Percentiles rank a stretch among this genome's conserved stretches.
Evolutionary conservation across 1,139 yeast species (phyloP).

Genomic region (Lodderomyces orthopsilosis): DNA sequence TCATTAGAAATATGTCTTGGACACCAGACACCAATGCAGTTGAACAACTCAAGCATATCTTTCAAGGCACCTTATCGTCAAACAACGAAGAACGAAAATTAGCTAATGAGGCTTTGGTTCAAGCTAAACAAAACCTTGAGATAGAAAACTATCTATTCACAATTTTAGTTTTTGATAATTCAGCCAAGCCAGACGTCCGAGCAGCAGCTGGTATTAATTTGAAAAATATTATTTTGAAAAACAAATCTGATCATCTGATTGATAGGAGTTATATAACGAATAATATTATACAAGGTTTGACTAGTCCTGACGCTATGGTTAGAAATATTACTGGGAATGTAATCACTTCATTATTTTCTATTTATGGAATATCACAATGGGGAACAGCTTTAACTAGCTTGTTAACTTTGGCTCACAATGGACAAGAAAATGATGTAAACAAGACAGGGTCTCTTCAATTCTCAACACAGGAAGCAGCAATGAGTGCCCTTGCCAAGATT

Average conservation of each 20-base stretch:
- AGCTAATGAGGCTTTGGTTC: conserved; percentile 62
- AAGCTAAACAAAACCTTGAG: conserved; percentile 69
- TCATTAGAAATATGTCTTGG: conserved; percentile 48
- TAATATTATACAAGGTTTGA: conserved; percentile 67
- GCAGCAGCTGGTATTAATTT: conserved; percentile 88
- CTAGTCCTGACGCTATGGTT: conserved; percentile 57
- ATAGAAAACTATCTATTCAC: conserved; percentile 75
- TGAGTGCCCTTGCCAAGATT: conserved; percentile 78
- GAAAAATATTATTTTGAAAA: conserved; percentile 63
- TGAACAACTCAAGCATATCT: conserved; percentile 59
- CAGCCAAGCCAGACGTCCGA: conserved; percentile 55
- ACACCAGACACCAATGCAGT: conserved; percentile 60
- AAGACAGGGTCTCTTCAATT: conserved; percentile 5
- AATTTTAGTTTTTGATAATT: conserved; percentile 56
- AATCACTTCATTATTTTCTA: conserved; percentile 73
- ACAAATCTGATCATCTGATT: conserved; percentile 17
- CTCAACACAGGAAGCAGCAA: conserved; percentile 58
- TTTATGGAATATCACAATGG: conserved; percentile 73
- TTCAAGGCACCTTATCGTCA: conserved; percentile 65
- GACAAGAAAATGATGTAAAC: conserved; percentile 16
- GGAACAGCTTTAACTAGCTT: conserved; percentile 70
- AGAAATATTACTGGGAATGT: conserved; percentile 90
- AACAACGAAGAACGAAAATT: conserved; percentile 54
- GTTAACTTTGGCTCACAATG: conserved; percentile 48
- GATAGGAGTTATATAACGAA: conserved; percentile 56